Percentiles rank a stretch among this genome's conserved stretches.
phyloP scores from a whole-genome alignment of 2,329 filamentous ascomycete genomes.

The Calonectria leucothoes region DNA sequence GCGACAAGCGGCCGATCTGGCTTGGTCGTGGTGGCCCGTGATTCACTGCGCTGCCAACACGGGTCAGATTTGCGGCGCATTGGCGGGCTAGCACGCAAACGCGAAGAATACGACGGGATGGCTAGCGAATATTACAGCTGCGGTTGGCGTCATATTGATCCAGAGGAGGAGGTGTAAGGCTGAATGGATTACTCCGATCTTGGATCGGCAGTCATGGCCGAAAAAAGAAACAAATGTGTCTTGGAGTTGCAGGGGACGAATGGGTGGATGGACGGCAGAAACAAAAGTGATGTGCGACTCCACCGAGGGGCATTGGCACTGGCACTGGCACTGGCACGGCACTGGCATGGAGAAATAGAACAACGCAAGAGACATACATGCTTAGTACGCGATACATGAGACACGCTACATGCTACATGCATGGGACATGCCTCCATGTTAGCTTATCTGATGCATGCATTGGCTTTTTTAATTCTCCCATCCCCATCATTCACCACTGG shows the following conservation, averaged over 20 bases:
- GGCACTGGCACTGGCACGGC: no score
- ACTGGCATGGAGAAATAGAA: not conserved
- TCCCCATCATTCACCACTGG: not conserved
- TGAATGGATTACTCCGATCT: not conserved
- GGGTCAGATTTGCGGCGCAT: not conserved
- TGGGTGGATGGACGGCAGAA: not conserved
- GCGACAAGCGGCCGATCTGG: not conserved
- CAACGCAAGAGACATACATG: not conserved
- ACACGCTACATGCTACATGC: not conserved
- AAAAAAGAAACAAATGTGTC: not conserved
- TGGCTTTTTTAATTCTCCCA: not conserved
- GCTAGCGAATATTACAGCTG: no score
- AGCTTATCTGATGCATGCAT: not conserved
- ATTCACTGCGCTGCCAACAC: not conserved
- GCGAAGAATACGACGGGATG: not conserved
- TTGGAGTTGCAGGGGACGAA: not conserved
- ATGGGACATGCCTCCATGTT: not conserved
- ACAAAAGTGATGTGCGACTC: not conserved
- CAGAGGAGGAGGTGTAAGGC: not conserved
- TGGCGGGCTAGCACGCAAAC: not conserved
- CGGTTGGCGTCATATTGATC: not conserved
- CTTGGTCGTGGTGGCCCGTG: not conserved
- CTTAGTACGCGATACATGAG: no score
- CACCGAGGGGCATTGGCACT: constrained; percentile 1
- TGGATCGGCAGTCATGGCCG: not conserved